Percentiles rank a stretch among this genome's conserved stretches.
Evolutionary conservation across 768 basidiomycete species (phyloP).

Genomic region (Leccinellum luteum): DNA sequence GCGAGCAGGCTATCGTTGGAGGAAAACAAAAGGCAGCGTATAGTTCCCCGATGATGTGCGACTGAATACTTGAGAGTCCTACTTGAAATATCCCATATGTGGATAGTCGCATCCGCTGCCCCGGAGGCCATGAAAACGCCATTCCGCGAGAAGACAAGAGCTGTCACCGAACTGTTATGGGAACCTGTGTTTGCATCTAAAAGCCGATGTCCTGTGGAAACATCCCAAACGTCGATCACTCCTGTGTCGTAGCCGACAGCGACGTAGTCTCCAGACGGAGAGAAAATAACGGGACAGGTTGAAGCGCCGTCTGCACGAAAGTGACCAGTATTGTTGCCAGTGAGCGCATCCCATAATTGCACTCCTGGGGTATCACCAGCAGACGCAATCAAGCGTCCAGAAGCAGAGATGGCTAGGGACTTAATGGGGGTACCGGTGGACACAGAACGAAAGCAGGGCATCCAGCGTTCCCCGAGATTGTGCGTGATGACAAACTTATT

Average conservation of each 20-base stretch:
- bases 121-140: slow-evolving; percentile 13
- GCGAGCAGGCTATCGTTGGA: slow-evolving; percentile 10
- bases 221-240: slow-evolving; percentile 17
- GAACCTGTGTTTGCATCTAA: not conserved
- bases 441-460: slow-evolving; percentile 12
- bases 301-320: slow-evolving; percentile 3
- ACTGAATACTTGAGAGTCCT: slow-evolving; percentile 6
- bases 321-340: slow-evolving; percentile 14
- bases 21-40: slow-evolving; percentile 23
- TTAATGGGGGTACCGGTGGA: slow-evolving; percentile 3
- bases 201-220: slow-evolving; percentile 13
- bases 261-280: slow-evolving; percentile 12
- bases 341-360: slow-evolving; percentile 20
- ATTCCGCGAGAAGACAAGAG: slow-evolving; percentile 12
- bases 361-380: slow-evolving; percentile 36
- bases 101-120: slow-evolving; percentile 10
- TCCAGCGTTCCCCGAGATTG: slow-evolving; percentile 15
- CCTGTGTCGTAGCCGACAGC: slow-evolving; percentile 15
- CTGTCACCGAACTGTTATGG: slow-evolving; percentile 3
- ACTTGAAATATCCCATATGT: slow-evolving; percentile 16
- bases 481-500: slow-evolving; percentile 9
- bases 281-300: slow-evolving; percentile 17
- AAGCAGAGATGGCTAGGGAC: slow-evolving; percentile 18
- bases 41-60: slow-evolving; percentile 12
- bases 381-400: slow-evolving; percentile 18